Evolutionary conservation across 2,329 filamentous ascomycete genomes (phyloP).

Genomic region (Paraphoma chrysanthemicola): DNA sequence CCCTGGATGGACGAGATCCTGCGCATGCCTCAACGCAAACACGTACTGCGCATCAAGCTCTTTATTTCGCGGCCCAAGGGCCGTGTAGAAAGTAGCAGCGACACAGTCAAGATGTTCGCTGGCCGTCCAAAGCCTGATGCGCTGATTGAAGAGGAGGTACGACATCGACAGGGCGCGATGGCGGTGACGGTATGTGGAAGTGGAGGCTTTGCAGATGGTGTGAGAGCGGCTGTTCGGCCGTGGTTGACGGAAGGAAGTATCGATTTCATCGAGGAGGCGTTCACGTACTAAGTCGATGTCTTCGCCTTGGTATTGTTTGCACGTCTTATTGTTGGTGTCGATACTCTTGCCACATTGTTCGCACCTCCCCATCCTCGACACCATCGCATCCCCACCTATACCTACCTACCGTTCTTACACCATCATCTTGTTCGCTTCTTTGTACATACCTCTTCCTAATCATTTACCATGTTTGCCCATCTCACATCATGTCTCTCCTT

Average conservation of each 20-base stretch:
- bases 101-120: slow-evolving; percentile 67
- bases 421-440: slow-evolving; percentile 19
- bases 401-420: not conserved
- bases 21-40: slow-evolving; percentile 63
- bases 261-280: slow-evolving; percentile 71
- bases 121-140: slow-evolving; percentile 64
- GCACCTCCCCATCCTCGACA: no score
- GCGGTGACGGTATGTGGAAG: slow-evolving; percentile 69
- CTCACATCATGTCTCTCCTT: not conserved
- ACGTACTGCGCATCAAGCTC: slow-evolving; percentile 66
- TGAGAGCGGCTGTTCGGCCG: slow-evolving; percentile 61
- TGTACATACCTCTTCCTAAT: slow-evolving; percentile 36
- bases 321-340: no score
- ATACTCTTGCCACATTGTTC: no score
- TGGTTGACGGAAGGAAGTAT: slow-evolving; percentile 61
- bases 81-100: slow-evolving; percentile 63
- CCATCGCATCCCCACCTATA: not conserved
- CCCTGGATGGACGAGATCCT: slow-evolving; percentile 72
- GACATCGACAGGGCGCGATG: slow-evolving; percentile 63
- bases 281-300: slow-evolving; percentile 60
- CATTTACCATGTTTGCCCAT: slow-evolving; percentile 5
- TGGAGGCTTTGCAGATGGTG: slow-evolving; percentile 68
- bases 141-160: slow-evolving; percentile 64
- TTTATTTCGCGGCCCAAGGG: slow-evolving; percentile 68
- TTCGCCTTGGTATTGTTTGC: not conserved